Evolutionary conservation across 1,139 yeast genomes (phyloP), one percentile per base, ranked within the genome.

Genomic region (Kodamaea ohmeri): DNA sequence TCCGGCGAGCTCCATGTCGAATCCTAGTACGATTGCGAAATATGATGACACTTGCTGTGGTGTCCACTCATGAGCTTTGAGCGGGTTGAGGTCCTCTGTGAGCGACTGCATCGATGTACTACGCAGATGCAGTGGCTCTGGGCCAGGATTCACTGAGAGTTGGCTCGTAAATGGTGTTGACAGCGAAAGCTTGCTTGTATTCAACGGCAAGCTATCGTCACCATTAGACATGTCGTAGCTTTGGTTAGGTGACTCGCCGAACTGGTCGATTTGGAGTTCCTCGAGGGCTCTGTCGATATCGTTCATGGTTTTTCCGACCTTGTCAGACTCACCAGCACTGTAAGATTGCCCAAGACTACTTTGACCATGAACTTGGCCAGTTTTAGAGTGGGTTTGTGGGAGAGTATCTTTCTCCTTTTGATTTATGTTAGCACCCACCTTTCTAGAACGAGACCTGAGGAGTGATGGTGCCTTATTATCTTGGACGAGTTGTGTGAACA

Each of bases 211-310:
- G 26, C 20, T 34, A 21, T 25, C 24, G 14, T 26, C 36, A 20
- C 14, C 35, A 12, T 24, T 17, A 9, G 26, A 25, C 18, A 19
- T 13, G 24, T 36, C 35, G 28, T 25, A 36, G 19, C 22, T 34
- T 12, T 24, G 8, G 25, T 24, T 27, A n/a, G 34, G 25, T 4
- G 32, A 26, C 12, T 48, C 46, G 3, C 43, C 11, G 24, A 39
- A 39, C 17, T 59, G 49, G 25, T 63, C 60, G 6, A 67, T 60
- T 49, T 73, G 73, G 40, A 90, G 63, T 53, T 87, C 96, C 40
- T 80, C 76, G 33, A 90, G 69, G 0, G 96, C 97, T 50, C 75
- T 81, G 55, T 90, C 97, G 25, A 89, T 87, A 50, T 90, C 96
- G 43, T 76, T 76, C 63, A 86, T 69, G 1, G 95, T 84, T 38